Evolutionary conservation across 2,329 filamentous ascomycete species (phyloP), one percentile per base, ranked within the genome.

Genomic region (Colletotrichum sp.): DNA sequence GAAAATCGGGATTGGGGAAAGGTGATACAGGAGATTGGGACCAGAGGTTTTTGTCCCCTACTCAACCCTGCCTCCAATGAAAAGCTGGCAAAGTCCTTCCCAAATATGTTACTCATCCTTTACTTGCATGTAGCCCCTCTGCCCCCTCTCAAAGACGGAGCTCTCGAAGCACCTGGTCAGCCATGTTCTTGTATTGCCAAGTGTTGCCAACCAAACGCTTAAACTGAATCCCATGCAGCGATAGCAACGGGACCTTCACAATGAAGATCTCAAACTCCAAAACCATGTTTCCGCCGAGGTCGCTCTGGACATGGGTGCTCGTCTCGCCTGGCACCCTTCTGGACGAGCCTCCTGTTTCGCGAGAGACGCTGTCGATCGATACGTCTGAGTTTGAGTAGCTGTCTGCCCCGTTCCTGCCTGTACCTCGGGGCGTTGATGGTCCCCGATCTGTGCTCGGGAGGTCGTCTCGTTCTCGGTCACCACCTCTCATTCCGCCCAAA

Each of bases 101-200:
- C 24, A 15, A 29, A 27, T 27, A 31, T 31, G 18, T 27, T 24
- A 12, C n/a, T 18, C 51, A 12, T 18, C 9, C 43, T 65, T 15
- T 21, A 33, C 7, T 24, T 61, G n/a, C 59, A 43, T 16, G 54
- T 47, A n/a, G 55, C 34, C 31, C 15, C 38, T 33, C 11, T 43
- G 18, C 13, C 34, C 29, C 55, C 29, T 31, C 75, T 86, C 85
- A 98, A 76, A 98, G 89, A 81, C 92, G 92, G 78, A 99, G 86
- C 82, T 97, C 95, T 80, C 93, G 92, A 78, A 99, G 87, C 79
- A 99, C 98, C 79, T 95, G 95, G 84, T 98, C 96, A 43, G 97
- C 97, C 95, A 98, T 97, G 80, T 95, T 96, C 87, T 98, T 98
- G 86, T 98, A 99, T 83, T 98, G 96, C 96, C 96, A 98, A 72